phyloP scores from a whole-genome alignment of 2,329 filamentous ascomycete species.

The Claviceps cyperi region DNA sequence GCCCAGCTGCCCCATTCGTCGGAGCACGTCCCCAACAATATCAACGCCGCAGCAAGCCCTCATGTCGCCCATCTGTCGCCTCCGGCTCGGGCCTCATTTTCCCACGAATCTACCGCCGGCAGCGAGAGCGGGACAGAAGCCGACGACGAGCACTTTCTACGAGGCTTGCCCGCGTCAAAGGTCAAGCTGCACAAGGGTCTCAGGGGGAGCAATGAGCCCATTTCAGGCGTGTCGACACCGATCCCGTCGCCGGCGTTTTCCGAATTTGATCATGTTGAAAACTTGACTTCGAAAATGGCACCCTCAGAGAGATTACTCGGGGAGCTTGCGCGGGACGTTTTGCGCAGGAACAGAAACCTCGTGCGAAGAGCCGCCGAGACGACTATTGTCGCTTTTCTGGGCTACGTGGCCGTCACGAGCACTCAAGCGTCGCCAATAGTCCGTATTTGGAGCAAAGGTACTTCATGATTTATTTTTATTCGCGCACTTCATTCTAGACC shows the following conservation, averaged over 20 bases:
- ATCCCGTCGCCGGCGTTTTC: constrained; percentile 32
- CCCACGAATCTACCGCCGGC: constrained; percentile 42
- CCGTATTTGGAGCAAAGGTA: constrained; percentile 34
- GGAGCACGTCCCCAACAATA: constrained; percentile 19
- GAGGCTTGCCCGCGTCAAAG: constrained; percentile 70
- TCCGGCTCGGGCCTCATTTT: constrained; percentile 17
- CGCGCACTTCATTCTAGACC: background rate
- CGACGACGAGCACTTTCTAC: constrained; percentile 83
- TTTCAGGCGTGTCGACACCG: constrained; percentile 43
- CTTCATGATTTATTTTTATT: background rate
- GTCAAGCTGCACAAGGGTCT: constrained; percentile 62
- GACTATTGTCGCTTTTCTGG: constrained; percentile 34
- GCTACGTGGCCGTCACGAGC: constrained; percentile 33
- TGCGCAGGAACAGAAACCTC: constrained; percentile 34
- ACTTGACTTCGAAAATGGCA: constrained; percentile 9
- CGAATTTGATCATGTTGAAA: constrained; percentile 25
- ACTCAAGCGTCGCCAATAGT: constrained; percentile 30
- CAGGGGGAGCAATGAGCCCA: constrained; percentile 40
- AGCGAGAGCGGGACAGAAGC: constrained; percentile 93
- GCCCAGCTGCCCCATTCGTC: constrained; percentile 39
- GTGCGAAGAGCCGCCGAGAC: constrained; percentile 38
- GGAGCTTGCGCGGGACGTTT: constrained; percentile 11
- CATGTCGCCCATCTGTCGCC: constrained; percentile 12
- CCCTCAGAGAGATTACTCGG: constrained; percentile 9
- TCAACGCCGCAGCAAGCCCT: constrained; percentile 3